These are phyloP conservation scores for Linnemannia hyalina DNA, from an alignment of 192 early-diverging fungal genomes.

Conservation along the genomic window DNA sequence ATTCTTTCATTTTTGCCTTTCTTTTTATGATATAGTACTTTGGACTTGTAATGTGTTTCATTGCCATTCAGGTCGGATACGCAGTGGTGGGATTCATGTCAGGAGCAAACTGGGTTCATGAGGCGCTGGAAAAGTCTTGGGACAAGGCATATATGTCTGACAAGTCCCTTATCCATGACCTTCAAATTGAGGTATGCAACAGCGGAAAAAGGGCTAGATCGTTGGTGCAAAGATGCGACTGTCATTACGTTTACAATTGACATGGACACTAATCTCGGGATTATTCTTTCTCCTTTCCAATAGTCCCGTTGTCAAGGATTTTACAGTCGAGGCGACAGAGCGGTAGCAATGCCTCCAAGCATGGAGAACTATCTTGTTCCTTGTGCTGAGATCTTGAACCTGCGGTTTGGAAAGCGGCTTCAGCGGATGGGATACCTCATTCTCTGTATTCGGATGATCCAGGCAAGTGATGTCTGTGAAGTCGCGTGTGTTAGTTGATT, in stretches of 20 bases:
- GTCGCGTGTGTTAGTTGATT: neutral
- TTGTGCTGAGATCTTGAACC: constrained; percentile 33
- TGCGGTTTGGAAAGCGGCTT: constrained; percentile 31
- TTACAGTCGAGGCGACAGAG: constrained; percentile 19
- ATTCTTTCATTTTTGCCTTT: neutral
- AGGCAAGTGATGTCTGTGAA: constrained; percentile 7
- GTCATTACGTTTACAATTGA: neutral
- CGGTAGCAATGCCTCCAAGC: neutral
- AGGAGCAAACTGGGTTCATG: constrained; percentile 34
- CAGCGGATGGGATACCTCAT: constrained; percentile 24
- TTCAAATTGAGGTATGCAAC: constrained; percentile 40
- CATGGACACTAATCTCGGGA: neutral
- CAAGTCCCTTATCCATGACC: constrained; percentile 32
- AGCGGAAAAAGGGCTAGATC: neutral
- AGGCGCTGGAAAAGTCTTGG: constrained; percentile 47
- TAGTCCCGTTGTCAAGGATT: constrained; percentile 52
- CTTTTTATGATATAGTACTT: constrained; percentile 33
- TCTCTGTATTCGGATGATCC: constrained; percentile 42
- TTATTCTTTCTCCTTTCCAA: neutral
- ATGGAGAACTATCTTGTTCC: neutral
- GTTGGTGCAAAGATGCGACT: neutral
- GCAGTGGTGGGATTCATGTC: constrained; percentile 34
- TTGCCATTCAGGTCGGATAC: constrained; percentile 32
- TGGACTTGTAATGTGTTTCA: constrained; percentile 34
- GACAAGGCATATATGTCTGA: constrained; percentile 35